These are phyloP conservation scores for Chaetomium sp. DNA, from an alignment of 2,329 filamentous ascomycete species.

Conservation along the genomic window DNA sequence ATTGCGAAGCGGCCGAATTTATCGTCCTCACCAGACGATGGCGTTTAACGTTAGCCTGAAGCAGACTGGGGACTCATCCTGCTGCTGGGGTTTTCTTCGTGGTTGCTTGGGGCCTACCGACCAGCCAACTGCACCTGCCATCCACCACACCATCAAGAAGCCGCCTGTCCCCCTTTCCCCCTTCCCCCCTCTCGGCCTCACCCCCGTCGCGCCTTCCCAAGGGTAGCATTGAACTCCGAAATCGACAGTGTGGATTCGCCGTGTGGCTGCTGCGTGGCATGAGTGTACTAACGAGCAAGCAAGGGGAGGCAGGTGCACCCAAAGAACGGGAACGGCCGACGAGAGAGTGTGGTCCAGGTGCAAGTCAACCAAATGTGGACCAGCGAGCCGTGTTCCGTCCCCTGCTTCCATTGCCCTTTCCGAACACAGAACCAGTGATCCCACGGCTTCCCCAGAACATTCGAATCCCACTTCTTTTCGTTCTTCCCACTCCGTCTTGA, in stretches of 20 bases:
- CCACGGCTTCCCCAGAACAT: background rate
- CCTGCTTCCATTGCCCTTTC: no score
- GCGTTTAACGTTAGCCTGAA: conserved; percentile 4
- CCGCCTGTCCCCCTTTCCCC: background rate
- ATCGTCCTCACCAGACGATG: no score
- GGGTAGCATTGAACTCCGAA: conserved; percentile 1
- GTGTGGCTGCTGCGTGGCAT: background rate
- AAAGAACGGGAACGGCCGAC: conserved; percentile 3
- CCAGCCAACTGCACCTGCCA: background rate
- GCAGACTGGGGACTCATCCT: background rate
- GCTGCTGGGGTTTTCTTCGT: background rate
- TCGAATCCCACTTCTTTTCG: background rate
- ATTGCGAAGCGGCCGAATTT: conserved; percentile 2
- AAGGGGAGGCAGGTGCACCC: background rate
- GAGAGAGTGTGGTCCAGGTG: background rate
- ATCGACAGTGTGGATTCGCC: background rate
- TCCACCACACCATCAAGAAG: background rate
- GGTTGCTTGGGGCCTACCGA: background rate
- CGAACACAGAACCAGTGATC: no score
- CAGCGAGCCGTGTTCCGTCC: background rate
- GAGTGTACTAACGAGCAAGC: background rate
- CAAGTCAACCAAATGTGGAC: background rate
- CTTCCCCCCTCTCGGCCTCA: background rate
- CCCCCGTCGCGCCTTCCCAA: background rate
- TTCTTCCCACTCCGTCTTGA: background rate